These are phyloP conservation scores for Fonsecaea erecta DNA, from an alignment of 2,329 filamentous ascomycete species.

Conservation along the genomic window DNA sequence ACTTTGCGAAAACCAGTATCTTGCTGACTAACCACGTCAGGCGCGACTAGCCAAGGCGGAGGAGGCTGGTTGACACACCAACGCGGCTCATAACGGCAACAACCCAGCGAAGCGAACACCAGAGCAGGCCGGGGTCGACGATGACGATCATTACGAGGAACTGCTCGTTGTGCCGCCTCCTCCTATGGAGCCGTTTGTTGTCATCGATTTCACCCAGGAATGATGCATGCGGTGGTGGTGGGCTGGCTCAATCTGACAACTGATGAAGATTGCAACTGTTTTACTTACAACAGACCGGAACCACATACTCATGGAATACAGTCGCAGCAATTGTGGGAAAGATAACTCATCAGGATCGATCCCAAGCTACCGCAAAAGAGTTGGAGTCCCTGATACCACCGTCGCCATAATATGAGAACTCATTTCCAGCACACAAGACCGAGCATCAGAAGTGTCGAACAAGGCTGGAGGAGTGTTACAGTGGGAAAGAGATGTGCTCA, in stretches of 20 bases:
- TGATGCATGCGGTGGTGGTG: neutral
- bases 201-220: slow-evolving; percentile 27
- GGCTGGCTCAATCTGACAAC: neutral
- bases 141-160: slow-evolving; percentile 25
- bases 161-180: slow-evolving; percentile 11
- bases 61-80: neutral
- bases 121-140: slow-evolving; percentile 6
- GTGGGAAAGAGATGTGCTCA: neutral
- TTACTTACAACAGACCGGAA: neutral
- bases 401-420: too few relatives aligned
- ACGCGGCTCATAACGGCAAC: neutral
- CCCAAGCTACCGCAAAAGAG: neutral
- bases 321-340: neutral
- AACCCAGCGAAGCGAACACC: neutral
- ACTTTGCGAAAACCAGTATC: too few relatives aligned
- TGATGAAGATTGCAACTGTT: neutral
- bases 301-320: neutral
- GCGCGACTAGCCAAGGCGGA: slow-evolving; percentile 2
- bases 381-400: neutral
- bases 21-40: neutral
- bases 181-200: slow-evolving; percentile 2
- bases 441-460: neutral
- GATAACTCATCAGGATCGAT: neutral
- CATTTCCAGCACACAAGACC: neutral
- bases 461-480: neutral